Evolutionary conservation across 2,329 filamentous ascomycete species (phyloP).

Genomic region (Calonectria honghensis): DNA sequence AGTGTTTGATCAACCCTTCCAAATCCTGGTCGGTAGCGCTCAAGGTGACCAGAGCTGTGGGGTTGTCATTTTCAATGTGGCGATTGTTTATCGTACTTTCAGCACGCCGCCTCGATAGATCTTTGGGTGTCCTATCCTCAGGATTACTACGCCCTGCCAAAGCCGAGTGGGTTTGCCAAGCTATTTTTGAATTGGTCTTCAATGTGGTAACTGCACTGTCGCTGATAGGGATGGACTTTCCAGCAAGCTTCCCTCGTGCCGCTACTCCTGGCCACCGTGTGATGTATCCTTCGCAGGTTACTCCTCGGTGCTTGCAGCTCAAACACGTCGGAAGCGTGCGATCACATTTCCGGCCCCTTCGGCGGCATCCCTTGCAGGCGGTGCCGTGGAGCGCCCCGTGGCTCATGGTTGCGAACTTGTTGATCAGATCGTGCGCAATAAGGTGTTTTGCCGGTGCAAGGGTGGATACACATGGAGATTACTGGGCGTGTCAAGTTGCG

Average conservation of each 20-base stretch:
- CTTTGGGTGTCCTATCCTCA: not conserved
- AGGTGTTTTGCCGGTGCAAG: not conserved
- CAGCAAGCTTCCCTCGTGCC: constrained; percentile 9
- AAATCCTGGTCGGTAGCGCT: not conserved
- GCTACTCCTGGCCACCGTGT: constrained; percentile 10
- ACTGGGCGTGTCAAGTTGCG: too few species aligned
- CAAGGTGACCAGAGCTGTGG: not conserved
- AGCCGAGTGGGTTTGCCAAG: not conserved
- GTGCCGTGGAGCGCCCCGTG: not conserved
- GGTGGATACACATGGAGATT: too few species aligned
- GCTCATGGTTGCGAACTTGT: not conserved
- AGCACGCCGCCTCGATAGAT: not conserved
- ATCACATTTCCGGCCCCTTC: constrained; percentile 8
- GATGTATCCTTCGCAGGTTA: not conserved
- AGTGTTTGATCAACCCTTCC: not conserved
- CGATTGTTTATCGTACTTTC: not conserved
- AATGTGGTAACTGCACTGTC: not conserved
- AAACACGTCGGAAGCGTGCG: constrained; percentile 4
- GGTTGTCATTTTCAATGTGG: not conserved
- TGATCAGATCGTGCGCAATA: not conserved
- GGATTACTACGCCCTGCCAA: not conserved
- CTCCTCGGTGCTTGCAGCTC: not conserved
- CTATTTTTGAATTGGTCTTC: not conserved
- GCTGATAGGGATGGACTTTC: not conserved
- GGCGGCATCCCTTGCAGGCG: constrained; percentile 18